A percentile compares a stretch with the other conserved stretches of the same genome.
Conservation (phyloP, 75 land plant genomes). For the Gnetum montanum region DNA sequence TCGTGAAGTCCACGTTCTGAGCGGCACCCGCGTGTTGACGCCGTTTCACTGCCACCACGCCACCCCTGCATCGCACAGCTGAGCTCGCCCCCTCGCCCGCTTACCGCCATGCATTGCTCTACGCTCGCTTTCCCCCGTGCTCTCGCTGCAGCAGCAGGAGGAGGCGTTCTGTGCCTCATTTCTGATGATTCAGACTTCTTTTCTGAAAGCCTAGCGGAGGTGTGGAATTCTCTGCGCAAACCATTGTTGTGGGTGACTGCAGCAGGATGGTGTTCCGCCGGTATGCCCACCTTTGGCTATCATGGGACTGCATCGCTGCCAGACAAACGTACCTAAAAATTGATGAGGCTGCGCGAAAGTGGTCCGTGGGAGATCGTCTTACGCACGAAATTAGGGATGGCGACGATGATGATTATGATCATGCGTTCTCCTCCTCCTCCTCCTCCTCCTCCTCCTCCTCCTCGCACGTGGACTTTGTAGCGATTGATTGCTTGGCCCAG, state of each 20-base stretch:
- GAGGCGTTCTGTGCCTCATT: constrained; percentile 64
- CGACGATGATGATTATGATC: too few species aligned
- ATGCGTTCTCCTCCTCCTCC: too few species aligned
- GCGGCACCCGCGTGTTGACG: too few species aligned
- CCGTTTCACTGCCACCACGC: too few species aligned
- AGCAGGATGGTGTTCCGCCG: constrained; percentile 35
- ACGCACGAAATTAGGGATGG: constrained; percentile 12
- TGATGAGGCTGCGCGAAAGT: constrained; percentile 7
- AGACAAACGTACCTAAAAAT: constrained; percentile 37
- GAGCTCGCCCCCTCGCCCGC: too few species aligned
- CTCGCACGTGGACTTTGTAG: too few species aligned
- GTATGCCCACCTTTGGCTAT: constrained; percentile 63
- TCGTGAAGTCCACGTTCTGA: too few species aligned
- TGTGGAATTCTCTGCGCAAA: constrained; percentile 40
- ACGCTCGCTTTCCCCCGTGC: too few species aligned
- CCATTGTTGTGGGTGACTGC: constrained; percentile 71
- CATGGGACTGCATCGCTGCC: constrained; percentile 53
- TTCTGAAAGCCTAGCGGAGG: constrained; percentile 46
- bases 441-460: too few species aligned
- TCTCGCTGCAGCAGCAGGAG: constrained; percentile 44
- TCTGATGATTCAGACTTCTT: constrained; percentile 92
- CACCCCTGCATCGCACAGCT: too few species aligned
- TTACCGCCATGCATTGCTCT: too few species aligned
- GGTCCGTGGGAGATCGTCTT: constrained; percentile 4
- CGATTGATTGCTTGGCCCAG: too few species aligned